These are phyloP conservation scores for Phytophthora aleatoria DNA, from an alignment of 352 stramenopile genomes.

Conservation along the genomic window DNA sequence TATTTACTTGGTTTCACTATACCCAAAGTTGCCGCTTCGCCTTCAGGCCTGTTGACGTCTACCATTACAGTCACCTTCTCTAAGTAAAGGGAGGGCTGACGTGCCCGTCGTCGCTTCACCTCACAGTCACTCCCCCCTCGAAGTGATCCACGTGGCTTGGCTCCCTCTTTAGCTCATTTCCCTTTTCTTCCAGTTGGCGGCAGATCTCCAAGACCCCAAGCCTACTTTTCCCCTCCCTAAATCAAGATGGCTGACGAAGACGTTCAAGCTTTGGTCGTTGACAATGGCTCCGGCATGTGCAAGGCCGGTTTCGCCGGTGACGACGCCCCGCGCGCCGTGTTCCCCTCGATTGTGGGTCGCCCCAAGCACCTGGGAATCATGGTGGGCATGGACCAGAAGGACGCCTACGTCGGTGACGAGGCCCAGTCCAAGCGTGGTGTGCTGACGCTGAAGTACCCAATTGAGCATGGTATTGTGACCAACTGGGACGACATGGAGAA, in stretches of 20 bases:
- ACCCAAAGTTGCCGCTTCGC: constrained; percentile 1
- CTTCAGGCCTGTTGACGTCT: constrained; percentile 17
- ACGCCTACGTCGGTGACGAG: constrained; percentile 94
- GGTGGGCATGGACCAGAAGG: constrained; percentile 97
- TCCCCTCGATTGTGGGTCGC: constrained; percentile 74
- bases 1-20: constrained; percentile 36
- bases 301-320: constrained; percentile 78
- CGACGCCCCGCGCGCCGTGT: constrained; percentile 72
- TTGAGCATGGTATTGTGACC: constrained; percentile 99
- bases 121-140: constrained; percentile 8
- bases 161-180: constrained; percentile 29
- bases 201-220: constrained; percentile 30
- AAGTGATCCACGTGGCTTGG: constrained; percentile 20
- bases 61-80: background rate
- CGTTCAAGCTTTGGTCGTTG: constrained; percentile 48
- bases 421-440: constrained; percentile 93
- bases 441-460: constrained; percentile 96
- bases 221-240: background rate
- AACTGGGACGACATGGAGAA: constrained; percentile 99
- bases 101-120: constrained; percentile 1
- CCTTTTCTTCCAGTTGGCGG: constrained; percentile 34
- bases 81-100: constrained; percentile 24
- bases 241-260: constrained; percentile 66
- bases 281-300: constrained; percentile 65
- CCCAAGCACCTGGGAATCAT: constrained; percentile 98